Base-by-base conservation (phyloP, 2,329 filamentous ascomycete genomes). In the Exophiala bonariae region DNA sequence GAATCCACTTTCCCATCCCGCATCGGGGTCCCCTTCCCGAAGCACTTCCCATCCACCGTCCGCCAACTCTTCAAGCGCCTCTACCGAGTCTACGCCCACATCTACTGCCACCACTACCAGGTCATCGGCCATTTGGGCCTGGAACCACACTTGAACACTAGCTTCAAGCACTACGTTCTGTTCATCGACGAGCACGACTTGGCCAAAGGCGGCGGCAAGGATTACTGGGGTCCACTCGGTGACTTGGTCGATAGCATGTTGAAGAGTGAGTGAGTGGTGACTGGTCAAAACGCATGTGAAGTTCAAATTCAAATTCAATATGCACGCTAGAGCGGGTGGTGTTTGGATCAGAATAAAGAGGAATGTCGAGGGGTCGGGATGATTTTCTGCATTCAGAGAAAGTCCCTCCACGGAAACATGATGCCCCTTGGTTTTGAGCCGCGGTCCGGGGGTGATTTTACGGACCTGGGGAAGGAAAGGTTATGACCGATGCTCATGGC, bases 101-200 rank as follows among this genome's bases (percentile, higher is more conserved):
- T 99, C 61, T 99, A 99, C 81, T 99, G 95, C 76, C 93, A 99
- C 71, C 93, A 99, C 75, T 99, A 99, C 72, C 91, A 91, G 28
- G 91, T 99, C 58, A 86, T 99, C 59, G 87, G 95, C 49, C 90
- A 96, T 66, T 81, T 99, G 31, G 93, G 93, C 17, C 80, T 99
- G 49, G 93, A 99, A 71, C 91, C 95, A 35, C 93, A 99, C 70
- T 81, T 99, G 57, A 99, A 99, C 73, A 99, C 93, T 11, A 95
- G 89, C 72, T 99, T 99, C 82, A 99, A 99, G 79, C 93, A 99
- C 71, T 99, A 97, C 65, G 93, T 99, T 54, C 80, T 99, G 49
- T 99, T 99, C 71, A 90, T 99, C 59, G 91, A 99, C 68, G 95
- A 99, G 78, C 93, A 97, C 71, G 84, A 82, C 59, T 73, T 99